These are phyloP conservation scores for Aegilops speltoides DNA, from an alignment of 176 grass and related monocot species.

Conservation along the genomic window DNA sequence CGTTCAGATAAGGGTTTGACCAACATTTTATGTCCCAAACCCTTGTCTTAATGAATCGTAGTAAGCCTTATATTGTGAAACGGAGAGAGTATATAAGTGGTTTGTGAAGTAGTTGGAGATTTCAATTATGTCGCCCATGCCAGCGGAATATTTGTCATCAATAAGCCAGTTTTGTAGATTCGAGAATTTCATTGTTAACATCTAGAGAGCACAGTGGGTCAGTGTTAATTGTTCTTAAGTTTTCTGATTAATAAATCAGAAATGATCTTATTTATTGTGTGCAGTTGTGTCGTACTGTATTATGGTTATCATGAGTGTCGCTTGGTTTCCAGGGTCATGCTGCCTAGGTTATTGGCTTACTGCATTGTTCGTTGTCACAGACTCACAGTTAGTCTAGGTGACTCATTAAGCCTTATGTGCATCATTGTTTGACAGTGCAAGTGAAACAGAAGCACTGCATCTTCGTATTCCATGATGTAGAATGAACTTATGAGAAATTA, in stretches of 20 bases:
- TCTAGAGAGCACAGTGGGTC: background rate
- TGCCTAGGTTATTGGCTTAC: background rate
- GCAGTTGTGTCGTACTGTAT: background rate
- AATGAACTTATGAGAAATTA: background rate
- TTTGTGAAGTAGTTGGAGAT: conserved; percentile 4
- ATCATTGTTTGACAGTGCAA: conserved; percentile 12
- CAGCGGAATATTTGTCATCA: background rate
- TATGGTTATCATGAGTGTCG: conserved; percentile 2
- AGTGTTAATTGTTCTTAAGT: conserved; percentile 1
- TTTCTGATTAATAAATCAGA: background rate
- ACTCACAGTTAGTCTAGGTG: conserved; percentile 10
- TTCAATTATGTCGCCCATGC: background rate
- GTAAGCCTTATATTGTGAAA: background rate
- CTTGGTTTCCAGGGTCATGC: conserved; percentile 8
- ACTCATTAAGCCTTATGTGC: conserved; percentile 5
- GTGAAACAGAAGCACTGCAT: conserved; percentile 5
- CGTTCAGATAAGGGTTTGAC: background rate
- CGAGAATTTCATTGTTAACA: background rate
- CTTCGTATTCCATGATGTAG: conserved; percentile 9
- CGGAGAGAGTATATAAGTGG: background rate
- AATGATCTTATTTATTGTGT: conserved; percentile 13
- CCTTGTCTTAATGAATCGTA: background rate
- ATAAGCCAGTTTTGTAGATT: conserved; percentile 16
- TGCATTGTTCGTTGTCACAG: conserved; percentile 1
- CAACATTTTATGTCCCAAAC: background rate